Evolutionary conservation across 768 basidiomycete genomes (phyloP).

Genomic region (Mycena chlorophos): DNA sequence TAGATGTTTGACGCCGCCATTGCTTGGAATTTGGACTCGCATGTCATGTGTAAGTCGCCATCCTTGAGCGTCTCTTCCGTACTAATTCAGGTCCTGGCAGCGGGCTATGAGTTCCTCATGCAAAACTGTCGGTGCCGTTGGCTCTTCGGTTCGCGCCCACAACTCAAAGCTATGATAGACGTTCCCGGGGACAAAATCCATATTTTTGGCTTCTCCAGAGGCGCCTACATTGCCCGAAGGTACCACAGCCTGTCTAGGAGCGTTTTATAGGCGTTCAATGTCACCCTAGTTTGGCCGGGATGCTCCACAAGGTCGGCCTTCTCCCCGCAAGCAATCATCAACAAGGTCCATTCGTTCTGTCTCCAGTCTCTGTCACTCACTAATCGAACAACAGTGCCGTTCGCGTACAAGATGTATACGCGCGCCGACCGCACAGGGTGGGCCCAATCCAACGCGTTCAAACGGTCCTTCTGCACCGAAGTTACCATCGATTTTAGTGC

Average conservation of each 20-base stretch:
- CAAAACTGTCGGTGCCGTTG: constrained; percentile 45
- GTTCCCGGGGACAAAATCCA: constrained; percentile 57
- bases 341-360: constrained; percentile 31
- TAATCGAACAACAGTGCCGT: constrained; percentile 39
- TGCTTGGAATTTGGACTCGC: constrained; percentile 48
- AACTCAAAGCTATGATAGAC: constrained; percentile 31
- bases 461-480: constrained; percentile 52
- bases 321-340: constrained; percentile 50
- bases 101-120: constrained; percentile 62
- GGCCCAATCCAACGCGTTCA: constrained; percentile 54
- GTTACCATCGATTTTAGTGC: constrained; percentile 59
- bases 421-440: constrained; percentile 49
- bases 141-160: background rate
- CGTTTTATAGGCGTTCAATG: background rate
- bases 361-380: background rate
- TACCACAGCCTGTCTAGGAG: constrained; percentile 19
- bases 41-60: constrained; percentile 45
- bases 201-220: constrained; percentile 69
- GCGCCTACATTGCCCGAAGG: constrained; percentile 63
- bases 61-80: background rate
- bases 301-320: constrained; percentile 54
- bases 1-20: constrained; percentile 51
- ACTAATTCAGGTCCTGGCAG: constrained; percentile 25
- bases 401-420: constrained; percentile 64
- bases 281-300: constrained; percentile 45